Percentiles rank a stretch among this genome's conserved stretches.
Conservation (phyloP, 2,329 filamentous ascomycete species). For the Botrytis fabae region DNA sequence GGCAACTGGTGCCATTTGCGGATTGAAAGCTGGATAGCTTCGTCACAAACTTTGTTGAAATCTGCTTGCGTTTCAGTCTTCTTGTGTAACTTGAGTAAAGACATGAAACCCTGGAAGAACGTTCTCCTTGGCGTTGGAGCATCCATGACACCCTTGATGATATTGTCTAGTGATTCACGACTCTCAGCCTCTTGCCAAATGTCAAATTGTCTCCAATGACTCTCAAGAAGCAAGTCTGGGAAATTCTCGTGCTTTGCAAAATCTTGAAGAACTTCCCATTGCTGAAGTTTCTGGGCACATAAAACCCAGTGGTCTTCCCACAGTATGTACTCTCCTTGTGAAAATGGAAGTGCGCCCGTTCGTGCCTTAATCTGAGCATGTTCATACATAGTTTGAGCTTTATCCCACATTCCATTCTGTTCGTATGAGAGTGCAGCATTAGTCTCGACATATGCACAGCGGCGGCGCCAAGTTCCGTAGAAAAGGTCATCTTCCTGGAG, state of each 20-base stretch:
- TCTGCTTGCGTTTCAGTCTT: conserved; percentile 79
- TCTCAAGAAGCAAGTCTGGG: conserved; percentile 92
- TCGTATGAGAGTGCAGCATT: conserved; percentile 97
- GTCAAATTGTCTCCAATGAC: conserved; percentile 92
- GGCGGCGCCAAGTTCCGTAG: conserved; percentile 93
- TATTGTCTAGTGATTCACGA: conserved; percentile 83
- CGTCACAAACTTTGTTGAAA: conserved; percentile 88
- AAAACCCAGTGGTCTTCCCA: conserved; percentile 99
- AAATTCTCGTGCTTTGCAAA: conserved; percentile 99
- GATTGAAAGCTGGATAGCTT: conserved; percentile 95
- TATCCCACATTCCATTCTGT: conserved; percentile 99
- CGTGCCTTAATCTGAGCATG: conserved; percentile 95
- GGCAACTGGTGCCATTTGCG: conserved; percentile 99
- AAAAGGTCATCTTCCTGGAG: conserved; percentile 96
- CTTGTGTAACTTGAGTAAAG: conserved; percentile 87
- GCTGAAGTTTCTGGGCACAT: conserved; percentile 95
- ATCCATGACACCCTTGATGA: conserved; percentile 97
- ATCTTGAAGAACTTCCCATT: conserved; percentile 97
- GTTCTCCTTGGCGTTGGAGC: conserved; percentile 89
- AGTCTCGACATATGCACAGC: conserved; percentile 95
- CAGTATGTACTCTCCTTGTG: conserved; percentile 94
- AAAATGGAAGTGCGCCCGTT: conserved; percentile 94
- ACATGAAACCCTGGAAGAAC: conserved; percentile 99
- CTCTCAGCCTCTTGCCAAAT: conserved; percentile 88
- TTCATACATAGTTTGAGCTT: conserved; percentile 96